phyloP scores from a whole-genome alignment of 345 rosid genomes.

The Angophora floribunda region DNA sequence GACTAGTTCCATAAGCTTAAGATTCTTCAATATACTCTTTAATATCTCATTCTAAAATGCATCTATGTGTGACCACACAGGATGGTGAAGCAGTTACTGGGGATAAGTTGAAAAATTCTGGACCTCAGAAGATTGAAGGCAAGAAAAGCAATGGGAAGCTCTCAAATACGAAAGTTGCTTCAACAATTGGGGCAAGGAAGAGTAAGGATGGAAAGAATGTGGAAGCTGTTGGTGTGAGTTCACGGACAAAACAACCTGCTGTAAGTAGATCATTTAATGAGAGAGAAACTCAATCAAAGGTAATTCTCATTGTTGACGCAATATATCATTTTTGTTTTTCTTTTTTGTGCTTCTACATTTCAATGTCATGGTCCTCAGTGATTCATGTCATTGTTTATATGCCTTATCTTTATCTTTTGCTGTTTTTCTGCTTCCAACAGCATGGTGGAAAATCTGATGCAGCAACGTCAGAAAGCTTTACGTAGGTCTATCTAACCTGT shows the following conservation, averaged over 20 bases:
- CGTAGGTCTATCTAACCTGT: constrained; percentile 35
- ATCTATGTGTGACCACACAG: constrained; percentile 13
- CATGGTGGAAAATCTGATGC: constrained; percentile 47
- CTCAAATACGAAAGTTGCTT: constrained; percentile 20
- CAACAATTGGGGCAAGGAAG: constrained; percentile 34
- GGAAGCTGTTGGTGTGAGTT: constrained; percentile 37
- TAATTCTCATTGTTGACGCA: not conserved
- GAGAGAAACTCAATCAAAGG: constrained; percentile 42
- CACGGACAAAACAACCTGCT: constrained; percentile 28
- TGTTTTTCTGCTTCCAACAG: constrained; percentile 22
- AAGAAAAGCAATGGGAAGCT: constrained; percentile 44
- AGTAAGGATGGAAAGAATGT: constrained; percentile 30
- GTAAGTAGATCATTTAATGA: constrained; percentile 45
- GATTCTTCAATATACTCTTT: not conserved
- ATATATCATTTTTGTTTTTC: not conserved
- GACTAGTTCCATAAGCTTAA: not conserved
- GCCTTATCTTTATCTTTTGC: not conserved
- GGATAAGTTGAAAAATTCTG: constrained; percentile 17
- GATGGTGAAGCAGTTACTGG: constrained; percentile 26
- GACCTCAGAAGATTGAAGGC: constrained; percentile 29
- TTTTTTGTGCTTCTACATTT: not conserved
- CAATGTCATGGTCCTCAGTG: not conserved
- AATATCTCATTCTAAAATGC: not conserved
- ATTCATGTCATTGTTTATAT: not conserved
- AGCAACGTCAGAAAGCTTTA: constrained; percentile 25